phyloP scores from a whole-genome alignment of 1,284 basidiomycete genomes.

The Cutaneotrichosporon sp. region DNA sequence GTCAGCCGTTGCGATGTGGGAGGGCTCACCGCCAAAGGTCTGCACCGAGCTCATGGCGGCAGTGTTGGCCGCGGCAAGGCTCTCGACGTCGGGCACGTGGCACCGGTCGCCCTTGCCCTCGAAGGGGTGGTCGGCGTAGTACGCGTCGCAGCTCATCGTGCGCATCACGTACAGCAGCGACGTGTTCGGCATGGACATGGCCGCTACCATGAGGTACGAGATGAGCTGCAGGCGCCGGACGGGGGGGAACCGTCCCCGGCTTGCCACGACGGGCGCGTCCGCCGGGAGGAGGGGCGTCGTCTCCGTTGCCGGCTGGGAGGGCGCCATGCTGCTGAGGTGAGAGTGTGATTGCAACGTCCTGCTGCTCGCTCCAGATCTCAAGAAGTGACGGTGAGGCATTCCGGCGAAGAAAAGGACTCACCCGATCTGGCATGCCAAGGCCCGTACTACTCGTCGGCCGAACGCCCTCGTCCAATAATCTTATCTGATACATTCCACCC shows the following conservation, averaged over 20 bases:
- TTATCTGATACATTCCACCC: too few relatives aligned
- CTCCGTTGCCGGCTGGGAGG: neutral
- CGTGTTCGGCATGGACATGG: conserved; percentile 5
- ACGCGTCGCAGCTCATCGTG: neutral
- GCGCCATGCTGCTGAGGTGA: neutral
- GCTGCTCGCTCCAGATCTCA: too few relatives aligned
- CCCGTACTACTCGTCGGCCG: too few relatives aligned
- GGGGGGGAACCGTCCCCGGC: neutral
- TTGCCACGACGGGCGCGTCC: neutral
- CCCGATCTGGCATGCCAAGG: too few relatives aligned
- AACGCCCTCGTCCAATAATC: too few relatives aligned
- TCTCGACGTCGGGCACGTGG: neutral
- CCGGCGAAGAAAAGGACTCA: too few relatives aligned
- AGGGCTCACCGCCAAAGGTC: neutral
- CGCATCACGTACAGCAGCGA: neutral
- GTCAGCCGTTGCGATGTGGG: neutral
- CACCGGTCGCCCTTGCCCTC: neutral
- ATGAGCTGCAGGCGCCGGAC: neutral
- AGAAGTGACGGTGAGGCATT: too few relatives aligned
- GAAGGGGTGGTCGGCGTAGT: neutral
- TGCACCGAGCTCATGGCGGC: neutral
- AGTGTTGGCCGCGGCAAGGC: neutral
- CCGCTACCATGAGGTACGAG: neutral
- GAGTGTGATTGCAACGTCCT: too few relatives aligned
- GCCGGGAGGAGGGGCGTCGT: neutral